Conservation (phyloP, 2,329 filamentous ascomycete species). For the Orbilia quercus region DNA sequence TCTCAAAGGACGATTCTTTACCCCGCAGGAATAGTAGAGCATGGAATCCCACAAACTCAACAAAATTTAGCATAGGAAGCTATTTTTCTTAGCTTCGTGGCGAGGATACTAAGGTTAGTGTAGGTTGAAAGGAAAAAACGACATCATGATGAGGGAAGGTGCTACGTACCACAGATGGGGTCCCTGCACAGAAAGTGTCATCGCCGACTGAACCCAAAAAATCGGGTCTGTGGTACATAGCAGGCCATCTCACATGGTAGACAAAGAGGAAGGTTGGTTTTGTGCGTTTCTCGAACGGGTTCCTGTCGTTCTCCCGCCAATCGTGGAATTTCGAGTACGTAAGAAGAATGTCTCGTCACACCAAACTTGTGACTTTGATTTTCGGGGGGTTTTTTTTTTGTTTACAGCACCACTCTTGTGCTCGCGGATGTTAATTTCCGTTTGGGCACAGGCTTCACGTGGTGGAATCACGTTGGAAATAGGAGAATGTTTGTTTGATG, state of each 20-base stretch:
- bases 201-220: conserved; percentile 22
- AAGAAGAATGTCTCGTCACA: conserved; percentile 10
- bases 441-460: neutral
- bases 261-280: neutral
- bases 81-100: too few relatives aligned
- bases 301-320: conserved; percentile 6
- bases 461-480: too few relatives aligned
- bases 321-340: conserved; percentile 29
- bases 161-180: neutral
- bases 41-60: conserved; percentile 10
- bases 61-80: too few relatives aligned
- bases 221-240: neutral
- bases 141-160: neutral
- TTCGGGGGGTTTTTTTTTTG: neutral
- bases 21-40: conserved; percentile 33
- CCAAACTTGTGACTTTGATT: too few relatives aligned
- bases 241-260: conserved; percentile 4
- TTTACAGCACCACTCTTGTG: neutral
- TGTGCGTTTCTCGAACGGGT: neutral
- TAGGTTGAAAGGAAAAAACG: neutral
- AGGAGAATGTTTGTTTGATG: neutral
- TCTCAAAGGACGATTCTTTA: conserved; percentile 9
- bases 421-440: conserved; percentile 15
- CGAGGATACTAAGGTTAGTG: too few relatives aligned
- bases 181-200: neutral